phyloP scores from a whole-genome alignment of 495 filamentous ascomycete genomes.

The Penicillium simplicissimum region DNA sequence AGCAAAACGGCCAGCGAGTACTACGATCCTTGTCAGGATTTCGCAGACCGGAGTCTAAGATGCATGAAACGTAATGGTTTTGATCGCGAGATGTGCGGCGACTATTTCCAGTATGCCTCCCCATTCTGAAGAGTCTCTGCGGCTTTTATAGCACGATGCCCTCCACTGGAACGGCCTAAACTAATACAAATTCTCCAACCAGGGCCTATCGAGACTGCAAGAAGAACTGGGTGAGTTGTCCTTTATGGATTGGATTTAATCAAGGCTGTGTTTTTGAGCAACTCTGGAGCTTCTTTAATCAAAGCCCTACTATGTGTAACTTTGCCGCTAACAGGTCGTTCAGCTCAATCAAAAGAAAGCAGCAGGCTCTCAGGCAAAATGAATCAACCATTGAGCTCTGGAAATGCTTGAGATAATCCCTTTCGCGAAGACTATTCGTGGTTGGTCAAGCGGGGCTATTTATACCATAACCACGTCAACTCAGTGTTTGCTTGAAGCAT shows the following conservation, averaged over 20 bases:
- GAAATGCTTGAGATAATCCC: neutral
- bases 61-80: constrained; percentile 86
- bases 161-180: too few species aligned
- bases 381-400: neutral
- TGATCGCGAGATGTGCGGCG: constrained; percentile 81
- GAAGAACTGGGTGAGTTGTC: constrained; percentile 77
- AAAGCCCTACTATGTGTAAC: neutral
- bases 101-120: constrained; percentile 81
- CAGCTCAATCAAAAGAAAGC: constrained; percentile 37
- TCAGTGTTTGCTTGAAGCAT: too few species aligned
- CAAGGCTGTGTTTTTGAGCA: neutral
- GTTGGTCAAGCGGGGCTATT: too few species aligned
- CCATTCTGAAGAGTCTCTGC: neutral
- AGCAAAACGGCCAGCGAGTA: constrained; percentile 85
- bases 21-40: constrained; percentile 93
- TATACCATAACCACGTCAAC: too few species aligned
- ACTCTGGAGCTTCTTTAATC: neutral
- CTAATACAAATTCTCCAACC: neutral
- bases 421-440: neutral
- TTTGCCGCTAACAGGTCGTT: constrained; percentile 13
- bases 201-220: constrained; percentile 95
- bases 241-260: neutral
- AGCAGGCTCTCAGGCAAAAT: constrained; percentile 4
- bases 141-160: neutral
- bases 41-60: constrained; percentile 78